phyloP scores from a whole-genome alignment of 1,139 yeast genomes.

The Fermentozyma sake region DNA sequence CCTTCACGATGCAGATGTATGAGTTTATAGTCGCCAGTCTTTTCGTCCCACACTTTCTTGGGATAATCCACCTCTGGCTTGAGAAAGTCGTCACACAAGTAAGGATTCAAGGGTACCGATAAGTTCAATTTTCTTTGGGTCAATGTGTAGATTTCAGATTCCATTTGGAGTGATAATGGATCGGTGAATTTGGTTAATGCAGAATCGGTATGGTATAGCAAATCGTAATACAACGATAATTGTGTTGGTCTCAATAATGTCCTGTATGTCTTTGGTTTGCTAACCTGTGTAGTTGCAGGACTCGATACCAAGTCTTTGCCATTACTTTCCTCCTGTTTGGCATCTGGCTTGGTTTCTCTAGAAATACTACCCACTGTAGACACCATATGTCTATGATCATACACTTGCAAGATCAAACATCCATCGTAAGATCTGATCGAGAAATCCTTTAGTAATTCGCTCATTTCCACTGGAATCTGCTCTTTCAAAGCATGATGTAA shows the following conservation, averaged over 20 bases:
- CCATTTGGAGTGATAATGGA: constrained; percentile 70
- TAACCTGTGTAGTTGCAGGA: constrained; percentile 7
- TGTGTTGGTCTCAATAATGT: constrained; percentile 79
- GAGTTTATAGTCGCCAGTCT: constrained; percentile 29
- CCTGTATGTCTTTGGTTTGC: constrained; percentile 65
- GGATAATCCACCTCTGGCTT: constrained; percentile 48
- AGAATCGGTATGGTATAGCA: constrained; percentile 77
- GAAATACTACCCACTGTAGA: constrained; percentile 6
- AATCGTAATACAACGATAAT: constrained; percentile 76
- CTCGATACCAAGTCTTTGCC: constrained; percentile 4
- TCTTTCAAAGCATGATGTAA: constrained; percentile 75
- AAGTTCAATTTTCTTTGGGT: constrained; percentile 75
- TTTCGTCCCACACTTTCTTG: constrained; percentile 34
- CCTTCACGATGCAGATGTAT: constrained; percentile 44
- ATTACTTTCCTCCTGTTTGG: constrained; percentile 3
- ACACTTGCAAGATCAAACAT: constrained; percentile 75
- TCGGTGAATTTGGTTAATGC: constrained; percentile 76
- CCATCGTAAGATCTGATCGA: constrained; percentile 85
- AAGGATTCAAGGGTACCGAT: constrained; percentile 69
- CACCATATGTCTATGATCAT: constrained; percentile 59
- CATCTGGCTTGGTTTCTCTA: constrained; percentile 1
- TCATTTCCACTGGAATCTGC: constrained; percentile 82
- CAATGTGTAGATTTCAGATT: constrained; percentile 73
- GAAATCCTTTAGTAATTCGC: constrained; percentile 84
- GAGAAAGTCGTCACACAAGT: constrained; percentile 41